These are phyloP conservation scores for Tuber aestivum DNA, from an alignment of 495 filamentous ascomycete genomes.

Conservation along the genomic window DNA sequence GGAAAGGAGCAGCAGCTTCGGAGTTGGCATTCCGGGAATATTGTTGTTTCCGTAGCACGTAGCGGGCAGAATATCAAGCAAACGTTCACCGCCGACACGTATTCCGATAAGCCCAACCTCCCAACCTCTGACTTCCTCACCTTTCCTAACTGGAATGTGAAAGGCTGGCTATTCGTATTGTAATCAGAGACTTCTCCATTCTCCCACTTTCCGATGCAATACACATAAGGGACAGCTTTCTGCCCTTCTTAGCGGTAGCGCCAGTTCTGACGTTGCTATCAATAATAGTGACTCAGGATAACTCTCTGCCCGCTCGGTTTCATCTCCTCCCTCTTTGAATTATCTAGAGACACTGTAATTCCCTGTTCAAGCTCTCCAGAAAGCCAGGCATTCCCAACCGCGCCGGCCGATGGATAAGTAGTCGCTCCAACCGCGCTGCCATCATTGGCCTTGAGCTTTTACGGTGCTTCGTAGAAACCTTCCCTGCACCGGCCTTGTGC, in stretches of 20 bases:
- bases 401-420: too few relatives aligned
- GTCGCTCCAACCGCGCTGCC: slow-evolving; percentile 72
- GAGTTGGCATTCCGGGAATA: slow-evolving; percentile 84
- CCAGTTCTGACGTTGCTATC: slow-evolving; percentile 89
- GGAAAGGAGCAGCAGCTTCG: slow-evolving; percentile 71
- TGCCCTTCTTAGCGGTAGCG: slow-evolving; percentile 72
- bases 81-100: slow-evolving; percentile 84
- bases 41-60: slow-evolving; percentile 80
- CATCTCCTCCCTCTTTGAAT: slow-evolving; percentile 45
- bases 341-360: slow-evolving; percentile 60
- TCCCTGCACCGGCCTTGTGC: too few relatives aligned
- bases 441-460: slow-evolving; percentile 98
- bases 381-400: too few relatives aligned
- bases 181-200: slow-evolving; percentile 92
- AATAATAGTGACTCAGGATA: slow-evolving; percentile 80
- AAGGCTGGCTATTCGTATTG: slow-evolving; percentile 97
- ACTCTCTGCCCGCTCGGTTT: slow-evolving; percentile 51
- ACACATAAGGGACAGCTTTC: slow-evolving; percentile 80
- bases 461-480: slow-evolving; percentile 93
- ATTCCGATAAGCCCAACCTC: slow-evolving; percentile 90
- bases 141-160: slow-evolving; percentile 88
- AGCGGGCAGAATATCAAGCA: slow-evolving; percentile 78
- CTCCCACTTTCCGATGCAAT: slow-evolving; percentile 92
- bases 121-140: slow-evolving; percentile 98
- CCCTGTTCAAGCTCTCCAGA: slow-evolving; percentile 93